phyloP scores from a whole-genome alignment of 2,329 filamentous ascomycete genomes.

The Cytospora schulzeri region DNA sequence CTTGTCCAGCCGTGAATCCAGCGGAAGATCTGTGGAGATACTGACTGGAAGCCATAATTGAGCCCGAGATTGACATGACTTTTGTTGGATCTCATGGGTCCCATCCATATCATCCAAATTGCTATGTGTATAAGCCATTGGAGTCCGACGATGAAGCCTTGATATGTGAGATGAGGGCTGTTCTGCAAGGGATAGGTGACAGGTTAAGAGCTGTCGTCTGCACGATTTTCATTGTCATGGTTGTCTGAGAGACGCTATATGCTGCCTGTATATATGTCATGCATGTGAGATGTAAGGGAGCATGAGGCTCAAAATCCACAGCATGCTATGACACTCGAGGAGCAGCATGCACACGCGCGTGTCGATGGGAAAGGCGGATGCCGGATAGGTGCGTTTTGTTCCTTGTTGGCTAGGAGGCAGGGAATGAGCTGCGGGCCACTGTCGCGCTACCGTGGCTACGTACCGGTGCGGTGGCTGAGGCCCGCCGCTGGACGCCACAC shows the following conservation, averaged over 20 bases:
- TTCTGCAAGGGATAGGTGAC: background rate
- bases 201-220: background rate
- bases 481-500: constrained; percentile 7
- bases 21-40: constrained; percentile 19
- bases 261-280: constrained; percentile 33
- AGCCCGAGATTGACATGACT: constrained; percentile 12
- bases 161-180: background rate
- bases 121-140: background rate
- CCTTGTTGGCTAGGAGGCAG: background rate
- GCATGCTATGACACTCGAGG: constrained; percentile 32
- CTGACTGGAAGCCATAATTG: background rate
- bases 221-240: constrained; percentile 7
- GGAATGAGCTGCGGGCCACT: background rate
- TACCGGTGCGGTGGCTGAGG: constrained; percentile 8
- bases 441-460: background rate
- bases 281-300: constrained; percentile 36
- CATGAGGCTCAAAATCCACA: constrained; percentile 37
- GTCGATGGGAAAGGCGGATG: constrained; percentile 6
- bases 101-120: background rate
- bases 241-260: background rate
- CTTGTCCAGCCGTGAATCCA: constrained; percentile 8
- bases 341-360: constrained; percentile 14
- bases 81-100: background rate
- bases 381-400: constrained; percentile 15
- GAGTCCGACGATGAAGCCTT: background rate